Percentiles rank a stretch among this genome's conserved stretches.
These are phyloP conservation scores for Metschnikowia gelsemii DNA, from an alignment of 805 yeast species.

Conservation along the genomic window DNA sequence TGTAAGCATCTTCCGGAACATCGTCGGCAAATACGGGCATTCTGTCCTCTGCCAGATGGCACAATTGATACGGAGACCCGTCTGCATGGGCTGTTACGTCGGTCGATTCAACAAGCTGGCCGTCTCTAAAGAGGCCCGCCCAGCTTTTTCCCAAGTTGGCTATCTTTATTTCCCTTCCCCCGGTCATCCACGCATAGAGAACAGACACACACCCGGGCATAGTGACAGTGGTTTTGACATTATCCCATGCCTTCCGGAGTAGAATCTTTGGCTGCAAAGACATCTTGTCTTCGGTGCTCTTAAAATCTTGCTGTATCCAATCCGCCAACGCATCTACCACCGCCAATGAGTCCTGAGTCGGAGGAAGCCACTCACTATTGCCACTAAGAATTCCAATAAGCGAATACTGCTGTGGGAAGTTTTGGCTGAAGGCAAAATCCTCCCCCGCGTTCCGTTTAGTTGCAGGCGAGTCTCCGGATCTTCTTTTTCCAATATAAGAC, in stretches of 20 bases:
- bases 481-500: background rate
- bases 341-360: background rate
- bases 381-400: conserved; percentile 2
- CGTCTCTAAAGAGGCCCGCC: conserved; percentile 7
- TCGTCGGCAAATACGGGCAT: background rate
- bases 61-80: conserved; percentile 4
- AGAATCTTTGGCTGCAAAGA: background rate
- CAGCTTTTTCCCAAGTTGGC: conserved; percentile 4
- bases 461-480: background rate
- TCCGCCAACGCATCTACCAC: background rate
- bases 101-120: conserved; percentile 1
- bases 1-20: background rate
- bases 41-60: background rate
- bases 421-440: background rate
- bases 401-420: background rate
- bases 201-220: conserved; percentile 6
- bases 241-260: background rate
- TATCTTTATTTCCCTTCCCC: background rate
- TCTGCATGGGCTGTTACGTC: conserved; percentile 1
- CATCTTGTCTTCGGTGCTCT: background rate
- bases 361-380: conserved; percentile 4
- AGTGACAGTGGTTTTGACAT: background rate
- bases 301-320: background rate
- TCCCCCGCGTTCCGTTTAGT: background rate
- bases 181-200: background rate